phyloP scores from a whole-genome alignment of 164 flowering plant genomes.

The Magnolia officinalis region DNA sequence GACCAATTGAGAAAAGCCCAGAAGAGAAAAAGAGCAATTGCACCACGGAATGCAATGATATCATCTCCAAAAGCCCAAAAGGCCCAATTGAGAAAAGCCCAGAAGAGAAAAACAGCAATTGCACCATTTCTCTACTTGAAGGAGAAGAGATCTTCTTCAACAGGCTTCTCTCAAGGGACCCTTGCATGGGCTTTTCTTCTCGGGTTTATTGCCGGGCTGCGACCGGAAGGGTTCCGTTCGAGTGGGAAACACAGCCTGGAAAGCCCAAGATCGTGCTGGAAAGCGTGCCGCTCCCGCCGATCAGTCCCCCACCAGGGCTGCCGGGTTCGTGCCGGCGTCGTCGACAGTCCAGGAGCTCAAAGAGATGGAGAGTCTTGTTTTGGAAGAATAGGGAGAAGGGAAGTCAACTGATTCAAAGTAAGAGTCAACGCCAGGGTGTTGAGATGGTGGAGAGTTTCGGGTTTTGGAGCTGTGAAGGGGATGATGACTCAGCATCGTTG shows the following conservation, averaged over 20 bases:
- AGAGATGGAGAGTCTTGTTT: background rate
- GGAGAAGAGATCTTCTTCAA: conserved; percentile 11
- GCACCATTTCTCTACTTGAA: conserved; percentile 7
- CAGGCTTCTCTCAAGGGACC: conserved; percentile 12
- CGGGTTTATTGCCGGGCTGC: conserved; percentile 2
- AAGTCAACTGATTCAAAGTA: background rate
- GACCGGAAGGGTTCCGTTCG: conserved; percentile 9
- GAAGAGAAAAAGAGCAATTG: background rate
- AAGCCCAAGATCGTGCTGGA: conserved; percentile 6
- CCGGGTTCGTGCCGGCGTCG: background rate
- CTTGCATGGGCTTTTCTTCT: conserved; percentile 10
- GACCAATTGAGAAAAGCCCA: background rate
- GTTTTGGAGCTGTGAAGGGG: conserved; percentile 7
- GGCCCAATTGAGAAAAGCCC: background rate
- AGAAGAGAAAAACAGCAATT: background rate
- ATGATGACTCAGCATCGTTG: background rate
- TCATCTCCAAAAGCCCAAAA: background rate
- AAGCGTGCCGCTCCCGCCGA: conserved; percentile 3
- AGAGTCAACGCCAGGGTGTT: background rate
- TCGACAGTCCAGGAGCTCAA: background rate
- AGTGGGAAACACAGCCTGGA: conserved; percentile 16
- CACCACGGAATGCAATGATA: background rate
- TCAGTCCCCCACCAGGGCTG: conserved; percentile 12
- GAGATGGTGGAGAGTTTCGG: background rate
- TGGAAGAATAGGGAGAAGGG: conserved; percentile 3